Base-by-base conservation (phyloP, 257 asterid species). In the Solanum lycopersicoides region DNA sequence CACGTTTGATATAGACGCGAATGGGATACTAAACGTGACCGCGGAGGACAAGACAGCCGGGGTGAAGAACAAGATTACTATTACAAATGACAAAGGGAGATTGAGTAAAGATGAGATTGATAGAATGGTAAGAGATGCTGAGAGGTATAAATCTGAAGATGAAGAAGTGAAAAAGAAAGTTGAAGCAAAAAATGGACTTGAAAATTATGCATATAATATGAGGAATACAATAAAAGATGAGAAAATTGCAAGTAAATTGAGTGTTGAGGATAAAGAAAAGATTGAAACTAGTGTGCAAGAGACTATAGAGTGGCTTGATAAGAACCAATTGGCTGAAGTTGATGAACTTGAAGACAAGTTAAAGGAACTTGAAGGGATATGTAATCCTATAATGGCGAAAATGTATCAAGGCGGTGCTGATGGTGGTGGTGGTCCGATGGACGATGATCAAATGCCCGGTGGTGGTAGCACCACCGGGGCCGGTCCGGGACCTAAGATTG, bases 141-240 rank as follows among this genome's bases (percentile, higher is more conserved):
- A 93, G 92, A 87, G 88, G 88, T 93, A 92, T 20, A 93, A 89
- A 87, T 89, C 92, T 0, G 96, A 93, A 84, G 96, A 93, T 37
- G 96, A 92, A 82, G 95, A 88, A 10, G 94, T 90, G 89, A 93
- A 92, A 88, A 93, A 82, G 93, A 93, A 93, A 39, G 94, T 92
- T 45, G 95, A 92, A 87, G 93, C 94, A 0, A 93, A 91, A 85
- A 93, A 93, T 13, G 72, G 88, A 6, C 86, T 92, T 13, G 95
- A 93, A 87, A 93, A 93, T 23, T 93, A 92, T 42, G 91, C 95
- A 20, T 93, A 90, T 80, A 93, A 91, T 63, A 92, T 93, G 92
- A 93, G 96, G 91, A 93, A 93, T 50, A 93, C 95, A 14, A 93
- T 92, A 86, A 91, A 90, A 89, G 95, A 93, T 32, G 96, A 92